phyloP scores from a whole-genome alignment of 1,284 basidiomycete species.

The Moesziomyces antarcticus region DNA sequence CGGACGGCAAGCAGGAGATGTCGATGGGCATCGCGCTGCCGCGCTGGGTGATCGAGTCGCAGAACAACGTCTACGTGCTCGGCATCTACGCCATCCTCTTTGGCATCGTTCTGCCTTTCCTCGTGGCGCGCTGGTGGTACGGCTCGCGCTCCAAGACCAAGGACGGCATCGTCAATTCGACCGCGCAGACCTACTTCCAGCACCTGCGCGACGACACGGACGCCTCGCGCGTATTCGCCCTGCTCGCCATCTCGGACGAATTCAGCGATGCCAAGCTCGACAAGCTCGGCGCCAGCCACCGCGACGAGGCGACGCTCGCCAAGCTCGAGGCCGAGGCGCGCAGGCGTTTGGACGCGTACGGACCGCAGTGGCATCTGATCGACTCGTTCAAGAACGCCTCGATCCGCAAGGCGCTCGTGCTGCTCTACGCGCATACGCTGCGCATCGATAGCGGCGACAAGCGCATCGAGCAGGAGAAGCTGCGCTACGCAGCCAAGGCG shows the following conservation, averaged over 20 bases:
- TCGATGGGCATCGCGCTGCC: constrained; percentile 97
- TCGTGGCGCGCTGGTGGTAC: constrained; percentile 95
- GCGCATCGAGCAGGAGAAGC: constrained; percentile 44
- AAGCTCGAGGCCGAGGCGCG: constrained; percentile 72
- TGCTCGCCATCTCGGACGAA: constrained; percentile 80
- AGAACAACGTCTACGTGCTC: constrained; percentile 91
- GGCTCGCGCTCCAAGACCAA: constrained; percentile 89
- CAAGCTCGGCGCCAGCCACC: constrained; percentile 45
- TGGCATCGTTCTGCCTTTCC: constrained; percentile 83
- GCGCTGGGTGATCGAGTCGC: constrained; percentile 89
- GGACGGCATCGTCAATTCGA: constrained; percentile 85
- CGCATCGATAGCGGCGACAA: constrained; percentile 69
- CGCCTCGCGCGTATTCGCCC: constrained; percentile 79
- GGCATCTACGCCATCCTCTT: constrained; percentile 87
- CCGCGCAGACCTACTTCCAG: constrained; percentile 91
- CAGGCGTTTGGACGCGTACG: constrained; percentile 19
- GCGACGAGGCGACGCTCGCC: constrained; percentile 49
- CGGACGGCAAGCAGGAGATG: constrained; percentile 93
- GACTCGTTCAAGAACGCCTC: constrained; percentile 49
- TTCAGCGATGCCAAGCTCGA: constrained; percentile 73
- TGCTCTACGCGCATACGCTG: constrained; percentile 88
- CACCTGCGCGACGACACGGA: constrained; percentile 81
- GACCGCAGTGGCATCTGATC: constrained; percentile 50
- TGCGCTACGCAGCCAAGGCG: constrained; percentile 50
- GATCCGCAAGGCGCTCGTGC: constrained; percentile 61